Percentiles rank a stretch among this genome's conserved stretches.
Conservation (phyloP, 2,329 filamentous ascomycete species). For the Stemphylium vesicarium region DNA sequence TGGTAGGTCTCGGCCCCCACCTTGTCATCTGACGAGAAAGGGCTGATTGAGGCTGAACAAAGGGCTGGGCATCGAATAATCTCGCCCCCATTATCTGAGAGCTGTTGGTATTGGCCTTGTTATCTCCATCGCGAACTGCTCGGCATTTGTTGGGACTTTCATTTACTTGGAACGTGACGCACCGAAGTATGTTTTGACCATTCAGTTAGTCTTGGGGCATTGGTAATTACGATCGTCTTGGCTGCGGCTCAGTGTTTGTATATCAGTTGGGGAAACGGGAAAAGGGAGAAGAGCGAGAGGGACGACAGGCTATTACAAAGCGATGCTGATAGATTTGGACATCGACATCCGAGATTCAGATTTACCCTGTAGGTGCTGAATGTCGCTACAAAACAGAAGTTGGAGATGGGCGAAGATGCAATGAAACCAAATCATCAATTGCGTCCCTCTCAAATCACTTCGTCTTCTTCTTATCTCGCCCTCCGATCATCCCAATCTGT, state of each 20-base stretch:
- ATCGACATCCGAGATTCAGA: constrained; percentile 39
- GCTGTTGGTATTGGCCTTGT: constrained; percentile 59
- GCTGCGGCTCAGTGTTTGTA: constrained; percentile 31
- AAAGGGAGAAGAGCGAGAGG: constrained; percentile 38
- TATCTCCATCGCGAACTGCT: constrained; percentile 56
- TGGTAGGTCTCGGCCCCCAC: constrained; percentile 25
- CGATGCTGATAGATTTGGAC: constrained; percentile 34
- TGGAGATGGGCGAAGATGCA: background rate
- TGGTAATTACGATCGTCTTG: constrained; percentile 31
- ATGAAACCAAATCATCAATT: background rate
- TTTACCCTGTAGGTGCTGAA: constrained; percentile 28
- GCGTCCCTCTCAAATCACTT: background rate
- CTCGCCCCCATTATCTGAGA: constrained; percentile 63
- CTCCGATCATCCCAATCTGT: constrained; percentile 12
- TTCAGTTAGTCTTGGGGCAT: constrained; percentile 33
- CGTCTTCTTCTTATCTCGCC: constrained; percentile 5
- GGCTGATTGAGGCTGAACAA: background rate
- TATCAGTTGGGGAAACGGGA: constrained; percentile 31
- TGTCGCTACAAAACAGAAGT: too few relatives aligned
- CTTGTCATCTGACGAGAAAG: background rate
- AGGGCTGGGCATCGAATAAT: constrained; percentile 54
- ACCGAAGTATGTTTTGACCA: constrained; percentile 30
- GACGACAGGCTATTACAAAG: constrained; percentile 29
- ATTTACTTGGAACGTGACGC: constrained; percentile 57
- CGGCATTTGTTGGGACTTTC: constrained; percentile 59